Conservation (phyloP, 257 asterid genomes). For the Ilex aquifolium region DNA sequence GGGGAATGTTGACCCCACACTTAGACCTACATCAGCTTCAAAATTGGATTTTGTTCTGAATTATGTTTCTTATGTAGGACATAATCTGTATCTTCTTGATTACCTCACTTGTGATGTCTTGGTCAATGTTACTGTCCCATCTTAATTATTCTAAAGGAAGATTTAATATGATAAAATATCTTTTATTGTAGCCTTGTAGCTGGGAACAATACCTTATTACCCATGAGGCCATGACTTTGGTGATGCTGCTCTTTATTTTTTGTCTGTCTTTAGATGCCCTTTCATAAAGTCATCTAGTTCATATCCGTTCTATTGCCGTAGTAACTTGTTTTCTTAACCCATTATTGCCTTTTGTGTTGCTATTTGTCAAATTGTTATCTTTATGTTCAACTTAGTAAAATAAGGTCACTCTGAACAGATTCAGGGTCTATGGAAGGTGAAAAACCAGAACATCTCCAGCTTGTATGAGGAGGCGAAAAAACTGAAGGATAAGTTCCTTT, state of each 20-base stretch:
- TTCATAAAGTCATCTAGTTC: not conserved
- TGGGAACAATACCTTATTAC: no score
- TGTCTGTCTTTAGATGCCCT: not conserved
- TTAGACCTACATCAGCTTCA: no score
- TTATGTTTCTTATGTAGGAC: no score
- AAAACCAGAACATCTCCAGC: constrained; percentile 18
- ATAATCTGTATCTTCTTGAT: no score
- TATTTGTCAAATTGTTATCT: not conserved
- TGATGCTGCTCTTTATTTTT: not conserved
- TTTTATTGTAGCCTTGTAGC: no score
- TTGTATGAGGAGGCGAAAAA: constrained; percentile 28
- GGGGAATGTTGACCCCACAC: no score
- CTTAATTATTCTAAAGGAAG: not conserved
- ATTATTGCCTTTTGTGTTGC: not conserved
- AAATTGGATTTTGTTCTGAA: no score
- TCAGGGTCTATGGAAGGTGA: constrained; percentile 25
- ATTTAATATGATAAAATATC: no score
- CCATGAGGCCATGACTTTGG: no score
- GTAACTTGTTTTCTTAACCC: no score
- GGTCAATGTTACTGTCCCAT: not conserved
- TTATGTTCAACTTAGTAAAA: not conserved
- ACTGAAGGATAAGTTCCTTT: constrained; percentile 27
- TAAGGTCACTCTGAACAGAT: constrained; percentile 7
- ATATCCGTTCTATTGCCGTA: no score
- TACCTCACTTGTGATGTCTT: not conserved